Evolutionary conservation across 1,284 basidiomycete genomes (phyloP).

Genomic region (Moniliophthora roreri): DNA sequence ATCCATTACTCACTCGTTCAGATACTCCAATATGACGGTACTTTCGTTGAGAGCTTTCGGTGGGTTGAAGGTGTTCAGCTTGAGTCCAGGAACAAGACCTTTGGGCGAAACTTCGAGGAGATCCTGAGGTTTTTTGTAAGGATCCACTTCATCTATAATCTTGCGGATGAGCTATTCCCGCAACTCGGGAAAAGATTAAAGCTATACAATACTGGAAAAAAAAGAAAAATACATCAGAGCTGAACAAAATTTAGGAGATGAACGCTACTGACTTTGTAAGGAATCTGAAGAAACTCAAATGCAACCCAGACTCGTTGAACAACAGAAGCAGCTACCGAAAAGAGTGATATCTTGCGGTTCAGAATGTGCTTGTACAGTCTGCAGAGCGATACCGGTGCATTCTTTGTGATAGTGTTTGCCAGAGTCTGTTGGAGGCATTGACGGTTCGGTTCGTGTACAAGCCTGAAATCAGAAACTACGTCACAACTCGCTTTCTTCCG

Average conservation of each 20-base stretch:
- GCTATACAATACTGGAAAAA: slow-evolving; percentile 15
- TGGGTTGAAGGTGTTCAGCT: slow-evolving; percentile 50
- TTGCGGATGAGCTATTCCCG: slow-evolving; percentile 11
- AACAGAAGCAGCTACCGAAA: slow-evolving; percentile 70
- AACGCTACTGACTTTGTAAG: slow-evolving; percentile 48
- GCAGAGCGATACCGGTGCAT: slow-evolving; percentile 60
- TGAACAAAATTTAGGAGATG: background rate
- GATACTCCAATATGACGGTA: slow-evolving; percentile 70
- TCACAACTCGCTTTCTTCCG: too few species aligned
- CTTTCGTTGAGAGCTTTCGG: slow-evolving; percentile 67
- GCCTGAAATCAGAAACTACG: too few species aligned
- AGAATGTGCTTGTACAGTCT: slow-evolving; percentile 50
- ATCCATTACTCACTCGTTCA: slow-evolving; percentile 75
- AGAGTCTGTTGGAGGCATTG: slow-evolving; percentile 36
- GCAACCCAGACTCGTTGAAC: slow-evolving; percentile 73
- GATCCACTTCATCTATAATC: slow-evolving; percentile 73
- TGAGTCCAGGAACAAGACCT: slow-evolving; percentile 74
- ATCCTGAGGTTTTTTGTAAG: slow-evolving; percentile 77
- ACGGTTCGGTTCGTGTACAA: slow-evolving; percentile 27
- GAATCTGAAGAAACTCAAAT: slow-evolving; percentile 60
- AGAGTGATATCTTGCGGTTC: slow-evolving; percentile 54
- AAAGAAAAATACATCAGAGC: background rate
- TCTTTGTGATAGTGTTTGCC: slow-evolving; percentile 52
- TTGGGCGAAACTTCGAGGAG: slow-evolving; percentile 79
- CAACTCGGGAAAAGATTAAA: background rate